phyloP scores from a whole-genome alignment of 1,139 yeast species.

The Geotrichum siamense region DNA sequence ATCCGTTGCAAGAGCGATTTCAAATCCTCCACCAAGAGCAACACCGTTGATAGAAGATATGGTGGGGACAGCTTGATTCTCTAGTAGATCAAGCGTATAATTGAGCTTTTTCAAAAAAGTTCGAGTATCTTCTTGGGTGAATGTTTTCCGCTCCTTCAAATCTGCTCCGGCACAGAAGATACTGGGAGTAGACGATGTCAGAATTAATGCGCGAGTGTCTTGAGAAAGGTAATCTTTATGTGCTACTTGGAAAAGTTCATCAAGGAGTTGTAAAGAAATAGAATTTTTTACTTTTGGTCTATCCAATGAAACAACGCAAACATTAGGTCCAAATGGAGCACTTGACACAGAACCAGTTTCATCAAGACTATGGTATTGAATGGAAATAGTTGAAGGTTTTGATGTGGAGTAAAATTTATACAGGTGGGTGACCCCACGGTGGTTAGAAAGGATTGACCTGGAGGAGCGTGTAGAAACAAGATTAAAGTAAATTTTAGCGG shows the following conservation, averaged over 20 bases:
- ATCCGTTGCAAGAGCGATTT: constrained; percentile 29
- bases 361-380: constrained; percentile 11
- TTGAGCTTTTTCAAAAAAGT: constrained; percentile 29
- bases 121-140: constrained; percentile 28
- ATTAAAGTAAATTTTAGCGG: no score
- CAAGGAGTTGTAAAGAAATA: constrained; percentile 28
- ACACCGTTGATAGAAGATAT: constrained; percentile 29
- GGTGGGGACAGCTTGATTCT: constrained; percentile 30
- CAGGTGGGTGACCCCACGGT: not conserved
- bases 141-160: constrained; percentile 32
- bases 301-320: constrained; percentile 29
- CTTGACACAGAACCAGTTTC: not conserved
- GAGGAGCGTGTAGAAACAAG: no score
- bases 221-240: constrained; percentile 17
- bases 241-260: constrained; percentile 25
- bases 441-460: no score
- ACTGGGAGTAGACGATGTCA: constrained; percentile 27
- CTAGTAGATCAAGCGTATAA: constrained; percentile 26
- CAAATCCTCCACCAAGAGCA: constrained; percentile 34
- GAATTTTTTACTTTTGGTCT: constrained; percentile 33
- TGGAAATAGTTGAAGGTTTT: constrained; percentile 2
- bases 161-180: constrained; percentile 36
- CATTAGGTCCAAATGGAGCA: constrained; percentile 17
- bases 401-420: constrained; percentile 6
- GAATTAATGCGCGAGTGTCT: constrained; percentile 28